phyloP scores from a whole-genome alignment of 2,329 filamentous ascomycete genomes.

The Exophiala xenobiotica region DNA sequence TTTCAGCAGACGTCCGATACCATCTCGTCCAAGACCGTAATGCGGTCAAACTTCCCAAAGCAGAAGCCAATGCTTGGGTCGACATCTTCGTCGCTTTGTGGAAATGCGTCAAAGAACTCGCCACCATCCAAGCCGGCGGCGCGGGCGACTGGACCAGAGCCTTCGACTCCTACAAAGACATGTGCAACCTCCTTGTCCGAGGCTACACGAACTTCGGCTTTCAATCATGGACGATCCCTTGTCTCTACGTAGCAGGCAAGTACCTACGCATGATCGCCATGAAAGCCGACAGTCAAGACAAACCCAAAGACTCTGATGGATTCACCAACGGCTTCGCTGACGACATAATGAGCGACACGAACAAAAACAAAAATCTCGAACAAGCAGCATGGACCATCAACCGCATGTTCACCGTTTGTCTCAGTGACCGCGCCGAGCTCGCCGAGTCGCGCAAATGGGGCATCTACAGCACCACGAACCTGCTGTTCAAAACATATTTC shows the following conservation, averaged over 20 bases:
- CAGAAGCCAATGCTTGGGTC: slow-evolving; percentile 77
- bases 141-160: slow-evolving; percentile 73
- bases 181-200: slow-evolving; percentile 72
- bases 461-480: slow-evolving; percentile 89
- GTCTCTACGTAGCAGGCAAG: slow-evolving; percentile 82
- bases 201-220: slow-evolving; percentile 77
- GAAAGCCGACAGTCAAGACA: slow-evolving; percentile 73
- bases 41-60: slow-evolving; percentile 56
- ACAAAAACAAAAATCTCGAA: slow-evolving; percentile 81
- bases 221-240: slow-evolving; percentile 88
- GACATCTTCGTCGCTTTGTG: slow-evolving; percentile 83
- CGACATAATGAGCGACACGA: slow-evolving; percentile 73
- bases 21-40: slow-evolving; percentile 64
- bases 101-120: slow-evolving; percentile 73
- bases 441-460: slow-evolving; percentile 97
- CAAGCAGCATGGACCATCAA: slow-evolving; percentile 90
- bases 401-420: slow-evolving; percentile 84
- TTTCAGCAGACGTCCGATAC: slow-evolving; percentile 69
- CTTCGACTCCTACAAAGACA: slow-evolving; percentile 85
- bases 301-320: slow-evolving; percentile 47
- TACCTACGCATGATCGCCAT: slow-evolving; percentile 87
- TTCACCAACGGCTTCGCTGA: slow-evolving; percentile 65
- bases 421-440: slow-evolving; percentile 66
- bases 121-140: slow-evolving; percentile 56
- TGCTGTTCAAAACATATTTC: slow-evolving; percentile 98